Conservation (phyloP, 2,329 filamentous ascomycete genomes). For the Fusarium liriodendri region DNA sequence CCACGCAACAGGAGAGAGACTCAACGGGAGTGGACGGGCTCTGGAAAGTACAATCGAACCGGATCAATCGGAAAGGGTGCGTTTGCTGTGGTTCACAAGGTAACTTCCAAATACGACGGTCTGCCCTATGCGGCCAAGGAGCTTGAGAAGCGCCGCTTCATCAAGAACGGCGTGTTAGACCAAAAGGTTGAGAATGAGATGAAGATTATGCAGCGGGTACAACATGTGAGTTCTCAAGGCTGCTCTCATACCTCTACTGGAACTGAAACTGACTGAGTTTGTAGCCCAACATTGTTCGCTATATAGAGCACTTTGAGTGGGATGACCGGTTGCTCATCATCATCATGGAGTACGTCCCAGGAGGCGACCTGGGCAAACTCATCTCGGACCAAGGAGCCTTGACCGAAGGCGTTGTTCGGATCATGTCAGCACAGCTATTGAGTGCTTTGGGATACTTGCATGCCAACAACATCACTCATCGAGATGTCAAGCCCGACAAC, state of each 20-base stretch:
- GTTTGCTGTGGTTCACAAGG: constrained; percentile 92
- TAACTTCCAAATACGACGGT: constrained; percentile 87
- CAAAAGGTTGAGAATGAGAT: constrained; percentile 97
- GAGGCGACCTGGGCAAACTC: constrained; percentile 84
- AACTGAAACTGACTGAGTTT: constrained; percentile 22
- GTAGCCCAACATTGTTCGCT: constrained; percentile 89
- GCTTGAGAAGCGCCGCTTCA: constrained; percentile 90
- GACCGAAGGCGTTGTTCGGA: constrained; percentile 74
- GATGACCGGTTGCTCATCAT: constrained; percentile 89
- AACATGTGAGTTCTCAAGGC: constrained; percentile 72
- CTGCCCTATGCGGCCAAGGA: constrained; percentile 91
- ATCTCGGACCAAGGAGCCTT: constrained; percentile 72
- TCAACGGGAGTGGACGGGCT: constrained; percentile 82
- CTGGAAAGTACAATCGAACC: constrained; percentile 84
- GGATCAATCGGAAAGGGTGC: constrained; percentile 89
- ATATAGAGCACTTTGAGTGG: constrained; percentile 88
- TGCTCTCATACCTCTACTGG: neutral
- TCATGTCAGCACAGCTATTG: constrained; percentile 80
- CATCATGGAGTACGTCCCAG: constrained; percentile 91
- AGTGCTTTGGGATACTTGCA: constrained; percentile 90
- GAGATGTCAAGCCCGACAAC: constrained; percentile 99
- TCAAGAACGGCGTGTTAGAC: constrained; percentile 91
- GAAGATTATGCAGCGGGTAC: constrained; percentile 89
- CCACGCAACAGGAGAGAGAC: constrained; percentile 43
- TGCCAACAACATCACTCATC: constrained; percentile 88